Conservation (phyloP, 345 rosid species). For the Salix exigua region DNA sequence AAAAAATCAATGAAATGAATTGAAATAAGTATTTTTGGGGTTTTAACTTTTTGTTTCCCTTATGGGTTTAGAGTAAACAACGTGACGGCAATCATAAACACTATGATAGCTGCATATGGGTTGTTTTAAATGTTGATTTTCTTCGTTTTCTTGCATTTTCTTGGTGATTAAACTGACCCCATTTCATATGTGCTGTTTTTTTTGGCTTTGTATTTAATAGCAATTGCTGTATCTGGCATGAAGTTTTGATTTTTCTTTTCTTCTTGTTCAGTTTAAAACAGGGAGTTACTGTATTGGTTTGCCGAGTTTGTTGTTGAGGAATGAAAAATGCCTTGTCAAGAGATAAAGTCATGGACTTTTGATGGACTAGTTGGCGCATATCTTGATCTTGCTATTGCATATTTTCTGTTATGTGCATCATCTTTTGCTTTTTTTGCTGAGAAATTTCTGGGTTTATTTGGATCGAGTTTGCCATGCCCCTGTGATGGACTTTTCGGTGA, state of each 20-base stretch:
- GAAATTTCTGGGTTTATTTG: constrained; percentile 49
- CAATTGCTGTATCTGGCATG: background rate
- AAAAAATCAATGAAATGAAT: background rate
- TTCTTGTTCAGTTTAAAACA: background rate
- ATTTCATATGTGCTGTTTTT: too few species aligned
- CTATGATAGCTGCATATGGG: background rate
- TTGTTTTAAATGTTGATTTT: too few species aligned
- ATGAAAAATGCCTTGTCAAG: constrained; percentile 40
- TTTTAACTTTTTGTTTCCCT: background rate
- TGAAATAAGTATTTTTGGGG: background rate
- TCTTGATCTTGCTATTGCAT: constrained; percentile 59
- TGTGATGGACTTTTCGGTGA: constrained; percentile 53
- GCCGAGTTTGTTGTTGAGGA: background rate
- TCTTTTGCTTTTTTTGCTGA: constrained; percentile 41
- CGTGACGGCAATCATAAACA: too few species aligned
- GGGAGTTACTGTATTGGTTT: background rate
- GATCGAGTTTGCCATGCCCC: constrained; percentile 54
- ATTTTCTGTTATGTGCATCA: constrained; percentile 57
- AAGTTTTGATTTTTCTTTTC: background rate
- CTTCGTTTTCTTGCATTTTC: too few species aligned
- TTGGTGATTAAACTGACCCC: too few species aligned
- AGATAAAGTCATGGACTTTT: constrained; percentile 46
- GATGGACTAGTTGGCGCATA: constrained; percentile 51
- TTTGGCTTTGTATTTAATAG: background rate
- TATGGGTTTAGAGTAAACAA: background rate